Conservation (phyloP, 2,329 filamentous ascomycete species). For the Bipolaris victoriae region DNA sequence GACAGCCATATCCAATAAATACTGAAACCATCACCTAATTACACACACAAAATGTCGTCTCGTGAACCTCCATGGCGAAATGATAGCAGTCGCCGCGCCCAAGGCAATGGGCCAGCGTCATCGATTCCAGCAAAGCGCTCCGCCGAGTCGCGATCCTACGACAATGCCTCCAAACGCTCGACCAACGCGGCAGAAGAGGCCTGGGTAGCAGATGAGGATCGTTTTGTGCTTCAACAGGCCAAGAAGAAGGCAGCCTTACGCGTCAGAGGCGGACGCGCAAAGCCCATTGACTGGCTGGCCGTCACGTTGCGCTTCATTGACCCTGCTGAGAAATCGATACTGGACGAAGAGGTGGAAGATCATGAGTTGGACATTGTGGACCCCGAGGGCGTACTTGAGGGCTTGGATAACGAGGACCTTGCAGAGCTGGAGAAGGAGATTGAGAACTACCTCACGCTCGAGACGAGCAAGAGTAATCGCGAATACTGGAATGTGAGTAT, state of each 20-base stretch:
- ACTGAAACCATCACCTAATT: background rate
- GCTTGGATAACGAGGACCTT: constrained; percentile 70
- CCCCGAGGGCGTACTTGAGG: constrained; percentile 80
- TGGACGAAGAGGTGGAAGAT: constrained; percentile 85
- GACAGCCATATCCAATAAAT: constrained; percentile 1
- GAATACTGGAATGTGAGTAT: constrained; percentile 79
- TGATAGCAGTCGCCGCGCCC: constrained; percentile 26
- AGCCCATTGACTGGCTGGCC: constrained; percentile 90
- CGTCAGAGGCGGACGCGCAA: constrained; percentile 87
- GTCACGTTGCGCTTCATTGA: constrained; percentile 91
- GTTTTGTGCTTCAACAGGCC: constrained; percentile 92
- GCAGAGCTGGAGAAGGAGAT: constrained; percentile 83
- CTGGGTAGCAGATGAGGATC: constrained; percentile 94
- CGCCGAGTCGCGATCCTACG: constrained; percentile 52
- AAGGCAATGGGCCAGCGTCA: constrained; percentile 30
- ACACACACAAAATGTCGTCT: constrained; percentile 32
- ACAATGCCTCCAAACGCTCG: constrained; percentile 49
- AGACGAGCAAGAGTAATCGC: constrained; percentile 76
- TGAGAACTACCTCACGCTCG: constrained; percentile 76
- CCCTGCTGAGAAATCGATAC: constrained; percentile 70
- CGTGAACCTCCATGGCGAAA: constrained; percentile 45
- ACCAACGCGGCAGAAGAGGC: constrained; percentile 57
- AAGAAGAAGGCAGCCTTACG: constrained; percentile 98
- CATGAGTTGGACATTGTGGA: constrained; percentile 75
- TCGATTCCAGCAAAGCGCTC: constrained; percentile 53